Conservation (phyloP, 116 monocot species). For the Iris pallida region DNA sequence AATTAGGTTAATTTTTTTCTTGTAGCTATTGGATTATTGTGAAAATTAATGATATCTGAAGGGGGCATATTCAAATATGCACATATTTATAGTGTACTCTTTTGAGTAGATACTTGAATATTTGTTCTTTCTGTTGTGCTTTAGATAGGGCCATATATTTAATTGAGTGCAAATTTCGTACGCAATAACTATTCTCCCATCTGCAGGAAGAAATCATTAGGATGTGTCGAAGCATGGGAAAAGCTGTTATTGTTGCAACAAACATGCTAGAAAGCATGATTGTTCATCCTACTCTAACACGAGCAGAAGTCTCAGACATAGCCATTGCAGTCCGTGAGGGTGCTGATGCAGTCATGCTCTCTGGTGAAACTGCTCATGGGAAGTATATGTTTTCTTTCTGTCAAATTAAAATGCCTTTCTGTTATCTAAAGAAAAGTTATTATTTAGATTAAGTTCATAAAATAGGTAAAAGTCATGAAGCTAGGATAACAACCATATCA, state of each 20-base stretch:
- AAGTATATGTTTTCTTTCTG: slow-evolving; percentile 45
- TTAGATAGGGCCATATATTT: neutral
- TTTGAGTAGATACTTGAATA: too few species aligned
- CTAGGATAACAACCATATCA: neutral
- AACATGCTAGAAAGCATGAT: slow-evolving; percentile 99
- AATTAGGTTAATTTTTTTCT: too few species aligned
- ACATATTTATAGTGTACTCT: too few species aligned
- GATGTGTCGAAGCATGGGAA: slow-evolving; percentile 74
- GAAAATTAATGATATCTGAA: too few species aligned
- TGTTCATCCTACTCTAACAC: slow-evolving; percentile 86
- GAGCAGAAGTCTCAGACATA: slow-evolving; percentile 92
- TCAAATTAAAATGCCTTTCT: neutral
- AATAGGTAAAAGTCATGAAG: neutral
- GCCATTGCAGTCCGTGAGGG: slow-evolving; percentile 96
- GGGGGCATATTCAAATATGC: too few species aligned
- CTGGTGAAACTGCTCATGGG: slow-evolving; percentile 96
- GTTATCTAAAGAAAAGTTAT: neutral
- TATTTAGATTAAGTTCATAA: neutral
- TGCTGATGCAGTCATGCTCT: slow-evolving; percentile 86
- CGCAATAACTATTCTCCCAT: neutral
- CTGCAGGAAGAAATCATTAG: slow-evolving; percentile 91
- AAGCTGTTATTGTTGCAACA: slow-evolving; percentile 93
- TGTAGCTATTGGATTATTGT: too few species aligned
- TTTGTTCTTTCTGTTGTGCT: neutral
- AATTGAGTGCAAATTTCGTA: neutral